Evolutionary conservation across 2,329 filamentous ascomycete genomes (phyloP).

Genomic region (Aspergillus tubingensis): DNA sequence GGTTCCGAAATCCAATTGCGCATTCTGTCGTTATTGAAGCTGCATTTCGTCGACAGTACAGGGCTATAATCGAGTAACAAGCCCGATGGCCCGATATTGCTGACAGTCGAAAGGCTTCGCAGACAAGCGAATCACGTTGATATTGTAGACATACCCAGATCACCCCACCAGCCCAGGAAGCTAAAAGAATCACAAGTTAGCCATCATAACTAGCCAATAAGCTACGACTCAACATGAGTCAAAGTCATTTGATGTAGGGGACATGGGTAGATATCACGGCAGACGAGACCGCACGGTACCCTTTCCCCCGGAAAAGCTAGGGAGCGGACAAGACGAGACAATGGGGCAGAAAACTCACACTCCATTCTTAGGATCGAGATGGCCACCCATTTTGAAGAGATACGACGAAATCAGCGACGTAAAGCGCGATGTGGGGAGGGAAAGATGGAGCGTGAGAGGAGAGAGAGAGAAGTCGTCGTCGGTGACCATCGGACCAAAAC

Average conservation of each 20-base stretch:
- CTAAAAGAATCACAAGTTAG: conserved; percentile 49
- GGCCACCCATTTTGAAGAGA: conserved; percentile 41
- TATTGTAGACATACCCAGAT: conserved; percentile 63
- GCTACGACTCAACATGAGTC: background rate
- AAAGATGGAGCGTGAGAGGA: conserved; percentile 18
- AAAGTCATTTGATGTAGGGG: background rate
- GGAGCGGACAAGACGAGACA: conserved; percentile 1
- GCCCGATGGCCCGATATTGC: background rate
- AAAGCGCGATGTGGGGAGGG: conserved; percentile 16
- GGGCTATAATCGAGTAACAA: background rate
- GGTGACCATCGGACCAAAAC: conserved; percentile 30
- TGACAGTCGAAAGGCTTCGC: conserved; percentile 2
- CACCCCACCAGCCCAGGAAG: conserved; percentile 74
- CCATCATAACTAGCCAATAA: background rate
- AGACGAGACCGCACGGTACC: conserved; percentile 14
- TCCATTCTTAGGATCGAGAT: conserved; percentile 47
- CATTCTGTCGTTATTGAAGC: background rate
- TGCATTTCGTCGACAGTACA: background rate
- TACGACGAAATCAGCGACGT: conserved; percentile 15
- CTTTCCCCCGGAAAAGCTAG: conserved; percentile 10
- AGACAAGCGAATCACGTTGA: conserved; percentile 9
- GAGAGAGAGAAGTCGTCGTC: conserved; percentile 25
- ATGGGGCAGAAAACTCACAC: conserved; percentile 37
- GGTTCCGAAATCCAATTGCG: background rate
- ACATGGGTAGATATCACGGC: background rate